Conservation (phyloP, 352 stramenopile species). For the Phytophthora hibernalis region DNA sequence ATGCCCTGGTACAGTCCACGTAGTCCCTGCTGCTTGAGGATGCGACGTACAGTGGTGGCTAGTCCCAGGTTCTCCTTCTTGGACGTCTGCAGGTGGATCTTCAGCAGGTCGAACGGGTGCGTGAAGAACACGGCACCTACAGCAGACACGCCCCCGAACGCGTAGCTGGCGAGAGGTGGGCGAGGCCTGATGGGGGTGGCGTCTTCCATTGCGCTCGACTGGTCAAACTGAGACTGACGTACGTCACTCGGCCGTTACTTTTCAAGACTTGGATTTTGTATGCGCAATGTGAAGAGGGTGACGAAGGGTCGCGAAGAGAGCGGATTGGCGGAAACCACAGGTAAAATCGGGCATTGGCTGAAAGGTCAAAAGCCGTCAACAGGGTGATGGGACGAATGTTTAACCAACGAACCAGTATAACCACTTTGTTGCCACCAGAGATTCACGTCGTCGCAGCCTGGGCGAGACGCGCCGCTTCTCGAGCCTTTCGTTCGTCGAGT, state of each 20-base stretch:
- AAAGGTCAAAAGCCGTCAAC: conserved; percentile 24
- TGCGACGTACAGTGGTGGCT: conserved; percentile 52
- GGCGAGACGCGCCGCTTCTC: conserved; percentile 54
- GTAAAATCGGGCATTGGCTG: conserved; percentile 8
- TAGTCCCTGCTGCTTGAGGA: conserved; percentile 72
- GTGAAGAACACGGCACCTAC: conserved; percentile 88
- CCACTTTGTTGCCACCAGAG: neutral
- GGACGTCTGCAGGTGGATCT: conserved; percentile 84
- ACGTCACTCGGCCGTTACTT: conserved; percentile 1
- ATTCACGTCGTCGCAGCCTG: conserved; percentile 10
- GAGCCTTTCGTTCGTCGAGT: conserved; percentile 56
- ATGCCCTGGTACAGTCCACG: conserved; percentile 84
- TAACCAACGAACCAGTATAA: neutral
- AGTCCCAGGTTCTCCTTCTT: conserved; percentile 77
- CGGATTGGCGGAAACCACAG: conserved; percentile 17
- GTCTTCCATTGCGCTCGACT: neutral
- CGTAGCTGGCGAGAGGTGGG: conserved; percentile 71
- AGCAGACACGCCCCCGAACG: conserved; percentile 79
- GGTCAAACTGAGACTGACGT: conserved; percentile 12
- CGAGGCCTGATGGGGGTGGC: conserved; percentile 9
- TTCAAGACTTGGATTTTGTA: conserved; percentile 12
- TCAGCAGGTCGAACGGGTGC: conserved; percentile 85
- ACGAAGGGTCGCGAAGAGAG: conserved; percentile 2
- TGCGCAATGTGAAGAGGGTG: conserved; percentile 1
- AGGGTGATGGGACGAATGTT: conserved; percentile 18